Evolutionary conservation across 2,329 filamentous ascomycete genomes (phyloP), one percentile per base, ranked within the genome.

Genomic region (Penicillium sclerotigenum): DNA sequence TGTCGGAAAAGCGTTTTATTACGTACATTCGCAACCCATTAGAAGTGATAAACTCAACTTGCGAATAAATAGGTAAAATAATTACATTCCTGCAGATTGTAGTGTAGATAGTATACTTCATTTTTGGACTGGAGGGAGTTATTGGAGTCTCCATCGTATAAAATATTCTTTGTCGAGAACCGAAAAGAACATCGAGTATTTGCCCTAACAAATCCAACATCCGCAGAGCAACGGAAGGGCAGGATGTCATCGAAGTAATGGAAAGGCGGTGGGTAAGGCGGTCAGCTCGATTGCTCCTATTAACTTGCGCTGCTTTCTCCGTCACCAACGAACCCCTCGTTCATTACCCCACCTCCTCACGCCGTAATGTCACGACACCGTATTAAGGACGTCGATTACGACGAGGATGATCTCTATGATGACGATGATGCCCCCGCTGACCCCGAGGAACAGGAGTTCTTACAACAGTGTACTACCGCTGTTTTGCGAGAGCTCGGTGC

Each of bases 401-500:
- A 77, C 28, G 74, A 77, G 16, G 75, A 76, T 26, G 74, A 76
- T 40, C 62, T 57, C 20, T 66, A 74, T 24, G 68, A 72, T 31
- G 71, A 74, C 11, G 73, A 77, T 33, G 74, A 75, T 20, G 71
- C 73, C 18, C 72, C 71, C n/a, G 65, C 72, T 9, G 75, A 77
- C 36, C 71, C 73, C 9, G 75, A 77, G 62, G 77, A 78, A 58
- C 71, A 74, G 69, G 79, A 81, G 61, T 77, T 82, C 59, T 83
- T 95, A 82, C 80, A 81, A 37, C 73, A 83, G 37, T 87, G 86
- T 48, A 90, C 87, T 0, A 78, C 81, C 37, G 80, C 87, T 61
- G 88, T 95, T 34, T 81, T 84, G 56, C 79, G 80, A 59, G 81
- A 82, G 9, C 78, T 96, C n/a, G 87, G 85, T 7, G 73, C 77